Percentiles rank a stretch among this genome's conserved stretches.
These are phyloP conservation scores for Ustilago tritici DNA, from an alignment of 1,284 basidiomycete genomes.

Conservation along the genomic window DNA sequence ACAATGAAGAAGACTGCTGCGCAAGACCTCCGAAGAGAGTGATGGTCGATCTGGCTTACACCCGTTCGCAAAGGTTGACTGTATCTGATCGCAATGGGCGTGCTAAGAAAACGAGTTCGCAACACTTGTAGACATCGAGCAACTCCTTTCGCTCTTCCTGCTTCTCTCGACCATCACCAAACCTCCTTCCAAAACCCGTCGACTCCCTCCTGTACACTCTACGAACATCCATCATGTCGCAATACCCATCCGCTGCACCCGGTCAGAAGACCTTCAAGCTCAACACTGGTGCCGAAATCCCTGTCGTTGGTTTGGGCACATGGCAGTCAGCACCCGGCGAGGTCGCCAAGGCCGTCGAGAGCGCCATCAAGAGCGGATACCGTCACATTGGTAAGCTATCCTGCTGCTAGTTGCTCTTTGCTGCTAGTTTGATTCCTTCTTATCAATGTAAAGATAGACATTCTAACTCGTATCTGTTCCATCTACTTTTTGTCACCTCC, in stretches of 20 bases:
- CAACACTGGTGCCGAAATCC: conserved; percentile 68
- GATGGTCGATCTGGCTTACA: background rate
- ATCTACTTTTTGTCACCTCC: background rate
- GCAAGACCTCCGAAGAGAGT: conserved; percentile 2
- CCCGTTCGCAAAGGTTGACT: background rate
- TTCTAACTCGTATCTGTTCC: background rate
- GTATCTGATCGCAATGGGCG: background rate
- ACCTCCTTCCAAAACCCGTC: background rate
- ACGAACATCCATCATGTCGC: conserved; percentile 21
- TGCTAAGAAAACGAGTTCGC: background rate
- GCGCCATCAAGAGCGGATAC: conserved; percentile 51
- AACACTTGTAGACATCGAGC: background rate
- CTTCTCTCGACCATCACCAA: background rate
- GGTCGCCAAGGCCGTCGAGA: conserved; percentile 72
- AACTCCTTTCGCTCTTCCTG: background rate
- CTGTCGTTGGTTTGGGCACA: conserved; percentile 59
- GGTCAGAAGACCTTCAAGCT: conserved; percentile 64
- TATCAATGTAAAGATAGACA: background rate
- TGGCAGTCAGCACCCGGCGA: conserved; percentile 68
- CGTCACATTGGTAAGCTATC: conserved; percentile 20
- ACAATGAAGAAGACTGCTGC: background rate
- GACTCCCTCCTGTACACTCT: background rate
- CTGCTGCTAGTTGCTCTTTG: background rate
- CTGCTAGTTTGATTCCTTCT: background rate
- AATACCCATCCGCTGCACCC: conserved; percentile 48